phyloP scores from a whole-genome alignment of 2,329 filamentous ascomycete genomes.

The Claviceps humidiphila region DNA sequence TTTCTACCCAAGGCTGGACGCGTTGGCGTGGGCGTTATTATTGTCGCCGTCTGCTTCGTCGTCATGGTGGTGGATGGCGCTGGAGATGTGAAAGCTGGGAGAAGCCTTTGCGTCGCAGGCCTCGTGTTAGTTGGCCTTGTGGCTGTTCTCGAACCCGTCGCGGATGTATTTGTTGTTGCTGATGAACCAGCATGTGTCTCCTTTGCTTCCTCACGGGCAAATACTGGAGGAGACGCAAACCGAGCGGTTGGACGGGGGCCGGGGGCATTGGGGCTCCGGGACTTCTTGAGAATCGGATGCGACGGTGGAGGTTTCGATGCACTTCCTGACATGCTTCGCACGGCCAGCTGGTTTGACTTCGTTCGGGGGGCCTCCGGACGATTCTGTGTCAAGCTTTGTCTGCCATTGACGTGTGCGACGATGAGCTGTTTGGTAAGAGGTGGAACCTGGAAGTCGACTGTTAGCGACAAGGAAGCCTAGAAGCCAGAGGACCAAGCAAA shows the following conservation, averaged over 20 bases:
- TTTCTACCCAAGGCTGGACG: constrained; percentile 32
- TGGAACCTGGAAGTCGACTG: constrained; percentile 11
- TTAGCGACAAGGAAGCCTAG: background rate
- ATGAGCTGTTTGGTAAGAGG: constrained; percentile 18
- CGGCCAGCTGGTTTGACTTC: constrained; percentile 11
- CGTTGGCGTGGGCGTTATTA: constrained; percentile 20
- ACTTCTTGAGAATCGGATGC: constrained; percentile 49
- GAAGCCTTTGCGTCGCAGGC: constrained; percentile 24
- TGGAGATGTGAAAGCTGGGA: constrained; percentile 23
- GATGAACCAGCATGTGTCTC: constrained; percentile 25
- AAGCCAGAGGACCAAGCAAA: background rate
- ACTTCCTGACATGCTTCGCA: constrained; percentile 24
- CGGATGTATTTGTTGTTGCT: constrained; percentile 26
- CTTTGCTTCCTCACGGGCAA: constrained; percentile 27
- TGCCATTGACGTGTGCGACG: constrained; percentile 11
- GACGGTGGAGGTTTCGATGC: constrained; percentile 31
- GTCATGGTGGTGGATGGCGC: constrained; percentile 14
- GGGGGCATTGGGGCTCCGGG: constrained; percentile 36
- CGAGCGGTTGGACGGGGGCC: constrained; percentile 46
- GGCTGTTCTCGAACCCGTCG: constrained; percentile 18
- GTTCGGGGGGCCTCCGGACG: constrained; percentile 5
- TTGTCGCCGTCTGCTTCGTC: background rate
- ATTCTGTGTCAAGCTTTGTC: constrained; percentile 5
- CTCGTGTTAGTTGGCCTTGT: constrained; percentile 13
- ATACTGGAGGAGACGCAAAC: constrained; percentile 42